Base-by-base conservation (phyloP, 78 protist genomes). In the Polysphondylium violaceum region DNA sequence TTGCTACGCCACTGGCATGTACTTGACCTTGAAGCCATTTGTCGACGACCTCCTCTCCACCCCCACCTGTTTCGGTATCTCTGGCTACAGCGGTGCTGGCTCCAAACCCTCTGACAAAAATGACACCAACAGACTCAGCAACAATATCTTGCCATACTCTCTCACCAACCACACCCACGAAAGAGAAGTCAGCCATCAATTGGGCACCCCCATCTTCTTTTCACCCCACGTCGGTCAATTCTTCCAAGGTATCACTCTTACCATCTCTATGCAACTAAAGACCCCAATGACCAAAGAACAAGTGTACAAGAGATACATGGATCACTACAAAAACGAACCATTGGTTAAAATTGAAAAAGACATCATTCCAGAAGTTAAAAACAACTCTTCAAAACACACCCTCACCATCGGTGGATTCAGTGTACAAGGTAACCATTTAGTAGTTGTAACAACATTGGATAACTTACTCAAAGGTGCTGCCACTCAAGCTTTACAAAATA, bases 381-480 rank as follows among this genome's bases (percentile, higher is more conserved):
- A 50, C 85, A 93, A 86, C n/a, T 43, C 58, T 16, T 59, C 55
- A 35, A 79, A 86, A 61, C 96, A 93, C 27, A 77, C 88, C 7
- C 78, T 93, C 21, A 41, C 79, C 33, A 55, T 93, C 27, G 96
- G 96, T 51, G 96, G 96, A 33, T 87, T 93, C 41, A 53, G 72
- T 35, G 91, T 77, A 35, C 71, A 77, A 58, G 85, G 71, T 59
- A 75, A 67, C 43, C 93, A 87, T 53, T 60, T 77, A 17, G 96
- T 93, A 2, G 76, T 93, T 17, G 94, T 88, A 21, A 55, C 94
- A n/a, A 94, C 96, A 33, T 21, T 94, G 14, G 96, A 94, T 74
- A 94, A 94, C 50, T 79, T 94, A n/a, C 87, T 94, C 61, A 94
- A 94, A 76, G 96, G 96, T 43, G 96, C 96, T 12, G 92, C 96